Evolutionary conservation across 768 basidiomycete species (phyloP), one percentile per base, ranked within the genome.

Genomic region (Phlegmacium glaucopus): DNA sequence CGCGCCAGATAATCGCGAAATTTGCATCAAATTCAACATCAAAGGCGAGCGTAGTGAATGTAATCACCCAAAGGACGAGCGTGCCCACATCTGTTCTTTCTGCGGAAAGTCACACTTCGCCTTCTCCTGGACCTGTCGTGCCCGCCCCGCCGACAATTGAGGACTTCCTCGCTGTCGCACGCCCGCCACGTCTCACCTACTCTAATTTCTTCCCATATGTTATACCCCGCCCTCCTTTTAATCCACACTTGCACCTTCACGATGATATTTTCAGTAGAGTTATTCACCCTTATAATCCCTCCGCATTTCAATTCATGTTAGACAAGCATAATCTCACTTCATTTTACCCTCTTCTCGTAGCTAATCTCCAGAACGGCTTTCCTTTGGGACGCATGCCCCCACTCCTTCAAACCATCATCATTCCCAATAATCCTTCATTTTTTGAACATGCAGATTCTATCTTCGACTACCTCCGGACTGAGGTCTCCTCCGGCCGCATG

Each of bases 1-100:
- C 15, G 22, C 43, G 26, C 57, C 50, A 5, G 49, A 52, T 12
- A 34, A 42, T 7, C 38, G 42, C 15, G 51, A 50, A 16, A 47
- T 64, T 27, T 65, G 62, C 38, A 45, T 58, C 49, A 42, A 28
- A 32, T 65, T 42, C 42, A 65, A 62, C 45, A 49, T 62, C 37
- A 39, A 42, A 4, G 49, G 42, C 8, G 18, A 43, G 15, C 30
- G 47, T 18, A 36, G 22, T 11, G 52, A 38, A 35, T 28, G 50
- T 26, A 9, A 35, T 30, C 47, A 44, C 38, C 55, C 57, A 25
- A n/a, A 37, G 17, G 38, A 44, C 10, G 34, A 53, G 35, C 39
- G 54, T 2, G 10, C 55, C 35, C 66, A 70, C 42, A 16, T 60
- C 43, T 70, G 66, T 51, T 64, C 63, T 29, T 60, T 65, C 53